Evolutionary conservation across 768 basidiomycete species (phyloP).

Genomic region (Epithele typhae): DNA sequence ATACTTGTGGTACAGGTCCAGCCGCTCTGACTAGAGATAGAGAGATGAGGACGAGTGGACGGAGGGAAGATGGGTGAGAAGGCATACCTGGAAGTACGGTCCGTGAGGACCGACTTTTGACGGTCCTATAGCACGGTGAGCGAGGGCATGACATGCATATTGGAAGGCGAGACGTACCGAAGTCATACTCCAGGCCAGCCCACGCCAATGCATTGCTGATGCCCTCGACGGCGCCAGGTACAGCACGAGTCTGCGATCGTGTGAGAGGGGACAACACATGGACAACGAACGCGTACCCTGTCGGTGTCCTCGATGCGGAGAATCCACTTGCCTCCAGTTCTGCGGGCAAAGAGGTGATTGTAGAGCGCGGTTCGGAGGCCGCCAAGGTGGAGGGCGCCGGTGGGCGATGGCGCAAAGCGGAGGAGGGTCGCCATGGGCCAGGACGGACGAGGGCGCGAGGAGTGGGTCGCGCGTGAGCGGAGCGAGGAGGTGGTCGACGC

Average conservation of each 20-base stretch:
- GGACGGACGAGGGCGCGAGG: not conserved
- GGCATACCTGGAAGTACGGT: slow-evolving; percentile 80
- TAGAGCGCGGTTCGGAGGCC: slow-evolving; percentile 93
- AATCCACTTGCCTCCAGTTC: slow-evolving; percentile 84
- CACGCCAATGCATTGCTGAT: slow-evolving; percentile 76
- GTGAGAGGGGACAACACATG: not conserved
- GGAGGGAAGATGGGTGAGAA: not conserved
- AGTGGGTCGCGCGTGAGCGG: no score
- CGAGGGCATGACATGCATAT: not conserved
- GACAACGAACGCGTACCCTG: slow-evolving; percentile 40
- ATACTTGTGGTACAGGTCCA: slow-evolving; percentile 79
- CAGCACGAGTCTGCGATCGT: slow-evolving; percentile 61
- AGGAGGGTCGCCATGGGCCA: slow-evolving; percentile 38
- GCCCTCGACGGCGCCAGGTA: slow-evolving; percentile 81
- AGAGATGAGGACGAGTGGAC: not conserved
- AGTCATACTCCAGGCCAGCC: slow-evolving; percentile 91
- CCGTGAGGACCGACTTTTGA: slow-evolving; percentile 68
- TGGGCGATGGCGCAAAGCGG: slow-evolving; percentile 96
- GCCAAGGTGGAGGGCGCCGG: slow-evolving; percentile 90
- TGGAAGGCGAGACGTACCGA: slow-evolving; percentile 40
- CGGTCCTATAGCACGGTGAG: no score
- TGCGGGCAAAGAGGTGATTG: slow-evolving; percentile 83
- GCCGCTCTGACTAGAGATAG: slow-evolving; percentile 71
- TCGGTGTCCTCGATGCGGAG: slow-evolving; percentile 96
- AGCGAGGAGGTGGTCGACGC: not conserved